Evolutionary conservation across 2,329 filamentous ascomycete species (phyloP), one percentile per base, ranked within the genome.

Genomic region (Stachybotrys chartarum): DNA sequence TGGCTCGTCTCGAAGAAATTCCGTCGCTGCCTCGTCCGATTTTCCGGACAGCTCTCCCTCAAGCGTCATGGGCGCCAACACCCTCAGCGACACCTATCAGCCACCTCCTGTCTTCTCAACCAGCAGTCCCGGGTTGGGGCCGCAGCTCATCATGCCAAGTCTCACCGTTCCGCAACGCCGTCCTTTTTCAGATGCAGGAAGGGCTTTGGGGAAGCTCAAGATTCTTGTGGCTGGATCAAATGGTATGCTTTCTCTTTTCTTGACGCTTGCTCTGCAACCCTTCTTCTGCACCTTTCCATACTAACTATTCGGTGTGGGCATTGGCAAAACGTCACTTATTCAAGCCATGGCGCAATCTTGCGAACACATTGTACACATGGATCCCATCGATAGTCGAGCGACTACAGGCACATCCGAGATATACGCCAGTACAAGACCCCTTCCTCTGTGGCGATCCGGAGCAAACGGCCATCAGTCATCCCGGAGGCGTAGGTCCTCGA

Each of bases 71-170:
- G 61, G 63, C 18, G 53, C 62, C 51, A 49, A 47, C 45, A 17
- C 45, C 5, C 35, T 42, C 35, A 42, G 35, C 14, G 35, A 24
- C 10, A 47, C 45, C n/a, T 24, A 12, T 47, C 45, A 47, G 17
- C 2, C 35, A 42, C 35, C 10, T 42, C 14, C 35, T 14, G 35
- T 42, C 24, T 24, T 24, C 35, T 42, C 35, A 42, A 46, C 50
- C 52, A 59, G 63, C 49, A 54, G 65, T 24, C 56, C 63, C 52
- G 49, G 57, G 50, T 51, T 63, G 58, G 78, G 77, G 46, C 87
- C 88, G 30, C 92, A 97, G 70, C 80, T 99, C n/a, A 90, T 99
- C 57, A 99, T 99, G 94, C 94, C 94, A 6, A 96, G 91, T 66
- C 87, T 99, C 64, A 86, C 84, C 58, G 94, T 99, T 83, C 93